Evolutionary conservation across 1,139 yeast genomes (phyloP).

Genomic region (Kodamaea arcana): DNA sequence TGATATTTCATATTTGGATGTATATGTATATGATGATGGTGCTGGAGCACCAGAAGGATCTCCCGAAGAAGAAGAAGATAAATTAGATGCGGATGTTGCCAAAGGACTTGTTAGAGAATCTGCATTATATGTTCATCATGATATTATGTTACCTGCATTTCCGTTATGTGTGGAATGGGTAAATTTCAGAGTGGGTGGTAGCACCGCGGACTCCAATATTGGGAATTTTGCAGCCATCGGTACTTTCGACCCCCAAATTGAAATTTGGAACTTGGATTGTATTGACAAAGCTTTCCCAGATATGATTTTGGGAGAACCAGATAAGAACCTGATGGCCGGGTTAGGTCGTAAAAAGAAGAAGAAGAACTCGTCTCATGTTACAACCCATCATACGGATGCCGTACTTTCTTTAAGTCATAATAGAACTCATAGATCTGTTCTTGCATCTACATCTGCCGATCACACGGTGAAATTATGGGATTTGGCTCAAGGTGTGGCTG

Average conservation of each 20-base stretch:
- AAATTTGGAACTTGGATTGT: slow-evolving; percentile 91
- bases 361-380: slow-evolving; percentile 47
- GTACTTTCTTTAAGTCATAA: slow-evolving; percentile 85
- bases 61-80: slow-evolving; percentile 56
- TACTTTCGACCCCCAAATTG: slow-evolving; percentile 96
- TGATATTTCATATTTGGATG: slow-evolving; percentile 87
- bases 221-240: slow-evolving; percentile 97
- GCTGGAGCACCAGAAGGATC: slow-evolving; percentile 72
- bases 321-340: slow-evolving; percentile 42
- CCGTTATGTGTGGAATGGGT: slow-evolving; percentile 97
- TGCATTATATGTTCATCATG: slow-evolving; percentile 90
- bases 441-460: slow-evolving; percentile 95
- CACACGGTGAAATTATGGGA: slow-evolving; percentile 96
- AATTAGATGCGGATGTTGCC: slow-evolving; percentile 61
- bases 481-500: slow-evolving; percentile 68
- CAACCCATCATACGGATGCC: slow-evolving; percentile 90
- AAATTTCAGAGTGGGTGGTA: slow-evolving; percentile 58
- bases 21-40: slow-evolving; percentile 92
- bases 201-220: slow-evolving; percentile 35
- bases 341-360: slow-evolving; percentile 49
- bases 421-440: slow-evolving; percentile 72
- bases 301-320: slow-evolving; percentile 79
- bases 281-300: slow-evolving; percentile 95
- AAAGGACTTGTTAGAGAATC: slow-evolving; percentile 68
- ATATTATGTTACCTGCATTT: slow-evolving; percentile 93